Base-by-base conservation (phyloP, 2,329 filamentous ascomycete genomes). In the Escovopsis sp. region DNA sequence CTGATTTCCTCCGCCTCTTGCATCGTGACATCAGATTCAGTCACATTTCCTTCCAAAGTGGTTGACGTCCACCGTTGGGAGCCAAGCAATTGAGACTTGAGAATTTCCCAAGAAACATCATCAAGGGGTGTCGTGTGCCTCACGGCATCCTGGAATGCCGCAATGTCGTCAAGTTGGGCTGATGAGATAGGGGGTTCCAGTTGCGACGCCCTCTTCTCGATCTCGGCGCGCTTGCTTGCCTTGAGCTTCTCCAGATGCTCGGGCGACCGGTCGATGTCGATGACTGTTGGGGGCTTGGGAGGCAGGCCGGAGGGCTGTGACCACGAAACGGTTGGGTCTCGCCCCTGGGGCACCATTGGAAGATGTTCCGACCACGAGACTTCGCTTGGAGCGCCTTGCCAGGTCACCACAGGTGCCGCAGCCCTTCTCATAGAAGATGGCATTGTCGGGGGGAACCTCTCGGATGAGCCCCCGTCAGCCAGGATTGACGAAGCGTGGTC, bases 101-200 rank as follows among this genome's bases (percentile, higher is more conserved):
- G 61, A 35, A 78, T 57, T 34, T 72, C 68, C 82, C 81, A 88
- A 4, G 76, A 72, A 36, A 64, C 61, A 39, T 85, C 78, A 43
- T 72, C 76, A 45, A 88, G 60, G 15, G 76, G 75, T 17, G 70
- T 66, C 9, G 71, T 70, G 27, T 84, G 79, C 42, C 82, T 72
- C 31, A 81, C 68, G 21, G 82, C 76, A 27, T 78, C 79, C 48
- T 79, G 72, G 52, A 85, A 88, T 1, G 79, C 75, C 32, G 79
- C 69, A 55, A 85, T 81, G 48, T 79, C 75, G 37, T 68, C 67
- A 38, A 87, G 61, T 29, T 81, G 63, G 43, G 64, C 66, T 27
- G 74, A 57, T 33, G 62, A 58, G 38, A 88, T 60, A 1, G 81
- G 77, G 18, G 80, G 80, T 23, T 75, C 56, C 33, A 88, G 64